phyloP scores from a whole-genome alignment of 2,329 filamentous ascomycete species.

The Arthrobotrys sinensis region DNA sequence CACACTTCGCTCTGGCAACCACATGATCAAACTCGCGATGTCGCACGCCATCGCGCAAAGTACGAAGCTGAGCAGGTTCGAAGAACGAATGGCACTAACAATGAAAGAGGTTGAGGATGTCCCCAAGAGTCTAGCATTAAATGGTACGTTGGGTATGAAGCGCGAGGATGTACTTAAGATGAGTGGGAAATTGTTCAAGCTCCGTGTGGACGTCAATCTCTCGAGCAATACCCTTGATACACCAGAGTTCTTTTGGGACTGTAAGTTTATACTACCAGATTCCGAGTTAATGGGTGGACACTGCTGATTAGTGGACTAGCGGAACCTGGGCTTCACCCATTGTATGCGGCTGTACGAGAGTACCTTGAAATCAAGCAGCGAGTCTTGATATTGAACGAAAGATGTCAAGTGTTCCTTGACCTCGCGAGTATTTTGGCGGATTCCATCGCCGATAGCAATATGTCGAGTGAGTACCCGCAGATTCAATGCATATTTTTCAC shows the following conservation, averaged over 20 bases:
- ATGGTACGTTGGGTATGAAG: conserved; percentile 91
- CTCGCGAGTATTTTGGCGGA: conserved; percentile 95
- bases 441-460: conserved; percentile 91
- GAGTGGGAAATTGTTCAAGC: conserved; percentile 90
- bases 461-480: conserved; percentile 76
- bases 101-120: conserved; percentile 95
- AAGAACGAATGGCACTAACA: conserved; percentile 93
- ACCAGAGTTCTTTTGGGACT: conserved; percentile 98
- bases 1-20: conserved; percentile 90
- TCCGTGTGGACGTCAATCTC: conserved; percentile 94
- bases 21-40: conserved; percentile 99
- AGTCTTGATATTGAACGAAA: conserved; percentile 96
- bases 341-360: conserved; percentile 94
- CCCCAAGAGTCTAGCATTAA: conserved; percentile 88
- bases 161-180: conserved; percentile 93
- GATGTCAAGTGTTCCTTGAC: conserved; percentile 95
- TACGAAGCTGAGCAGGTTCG: conserved; percentile 95
- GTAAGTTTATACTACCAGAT: conserved; percentile 27
- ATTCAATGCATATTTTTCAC: background rate
- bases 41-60: conserved; percentile 97
- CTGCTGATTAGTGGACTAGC: conserved; percentile 66
- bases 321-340: conserved; percentile 92
- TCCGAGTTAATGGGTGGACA: too few species aligned
- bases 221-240: conserved; percentile 90
- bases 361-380: conserved; percentile 97